Conservation (phyloP, 2,329 filamentous ascomycete genomes). For the Colletotrichum sojae region DNA sequence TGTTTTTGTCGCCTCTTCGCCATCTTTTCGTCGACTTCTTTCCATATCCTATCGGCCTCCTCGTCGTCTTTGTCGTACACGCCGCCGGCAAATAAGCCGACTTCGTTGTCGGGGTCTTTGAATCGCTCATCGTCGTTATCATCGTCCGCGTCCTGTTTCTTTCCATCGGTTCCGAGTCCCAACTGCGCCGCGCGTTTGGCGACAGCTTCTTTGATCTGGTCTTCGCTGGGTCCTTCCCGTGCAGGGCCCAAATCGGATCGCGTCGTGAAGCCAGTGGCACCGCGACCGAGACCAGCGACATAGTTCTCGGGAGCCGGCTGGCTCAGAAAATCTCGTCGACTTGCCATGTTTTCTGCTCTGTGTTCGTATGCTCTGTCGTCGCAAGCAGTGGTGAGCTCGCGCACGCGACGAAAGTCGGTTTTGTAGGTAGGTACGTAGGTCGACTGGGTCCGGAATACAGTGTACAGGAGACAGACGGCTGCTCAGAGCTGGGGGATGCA, state of each 20-base stretch:
- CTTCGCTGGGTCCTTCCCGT: conserved; percentile 93
- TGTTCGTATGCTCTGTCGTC: neutral
- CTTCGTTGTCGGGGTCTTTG: conserved; percentile 97
- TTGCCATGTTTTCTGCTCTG: conserved; percentile 60
- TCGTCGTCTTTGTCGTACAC: conserved; percentile 98
- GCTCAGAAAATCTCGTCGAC: conserved; percentile 87
- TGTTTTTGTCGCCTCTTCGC: conserved; percentile 87
- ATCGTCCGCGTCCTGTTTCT: conserved; percentile 78
- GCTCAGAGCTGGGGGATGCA: conserved; percentile 23
- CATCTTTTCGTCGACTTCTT: conserved; percentile 97
- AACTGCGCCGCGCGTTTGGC: conserved; percentile 92
- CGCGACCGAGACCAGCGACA: conserved; percentile 96
- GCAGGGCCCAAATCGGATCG: conserved; percentile 96
- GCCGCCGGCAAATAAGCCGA: conserved; percentile 93
- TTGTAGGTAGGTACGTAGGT: neutral
- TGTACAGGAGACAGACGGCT: neutral
- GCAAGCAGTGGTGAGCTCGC: neutral
- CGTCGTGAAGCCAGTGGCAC: conserved; percentile 97
- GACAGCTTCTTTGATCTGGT: conserved; percentile 98
- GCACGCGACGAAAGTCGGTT: conserved; percentile 2
- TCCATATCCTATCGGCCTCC: conserved; percentile 96
- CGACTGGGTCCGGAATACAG: neutral
- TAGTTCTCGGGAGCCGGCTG: conserved; percentile 90
- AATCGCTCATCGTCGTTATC: conserved; percentile 86
- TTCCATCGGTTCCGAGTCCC: conserved; percentile 76